phyloP scores from a whole-genome alignment of 352 stramenopile genomes.

The Thraustochytrium sp. region DNA sequence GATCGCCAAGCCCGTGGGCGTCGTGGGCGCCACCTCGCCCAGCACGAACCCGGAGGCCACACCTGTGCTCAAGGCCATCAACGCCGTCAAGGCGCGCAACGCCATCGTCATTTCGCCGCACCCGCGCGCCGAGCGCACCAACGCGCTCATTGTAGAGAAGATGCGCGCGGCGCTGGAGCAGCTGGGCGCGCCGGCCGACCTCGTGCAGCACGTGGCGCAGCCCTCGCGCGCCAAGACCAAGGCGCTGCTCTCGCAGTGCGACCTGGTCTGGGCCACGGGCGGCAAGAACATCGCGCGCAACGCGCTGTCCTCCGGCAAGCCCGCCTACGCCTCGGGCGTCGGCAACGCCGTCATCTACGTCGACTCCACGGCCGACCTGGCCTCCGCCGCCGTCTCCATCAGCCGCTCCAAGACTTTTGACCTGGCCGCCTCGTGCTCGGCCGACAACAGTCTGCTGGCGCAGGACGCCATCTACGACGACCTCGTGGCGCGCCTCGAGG shows the following conservation, averaged over 20 bases:
- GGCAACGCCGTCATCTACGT: conserved; percentile 26
- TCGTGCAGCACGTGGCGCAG: not conserved
- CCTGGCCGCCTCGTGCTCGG: not conserved
- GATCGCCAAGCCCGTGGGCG: conserved; percentile 32
- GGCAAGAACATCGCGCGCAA: conserved; percentile 30
- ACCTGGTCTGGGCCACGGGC: conserved; percentile 37
- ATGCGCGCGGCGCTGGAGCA: conserved; percentile 13
- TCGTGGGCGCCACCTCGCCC: conserved; percentile 7
- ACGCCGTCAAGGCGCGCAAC: conserved; percentile 15
- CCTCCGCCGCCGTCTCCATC: not conserved
- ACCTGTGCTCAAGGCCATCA: conserved; percentile 36
- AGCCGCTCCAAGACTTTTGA: conserved; percentile 30
- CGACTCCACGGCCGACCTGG: not conserved
- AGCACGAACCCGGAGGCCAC: conserved; percentile 36
- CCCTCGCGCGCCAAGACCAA: conserved; percentile 22
- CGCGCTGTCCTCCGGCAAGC: not conserved
- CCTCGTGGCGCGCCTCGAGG: not conserved
- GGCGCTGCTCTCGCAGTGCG: not conserved
- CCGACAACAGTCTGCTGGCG: conserved; percentile 7
- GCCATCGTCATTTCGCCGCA: conserved; percentile 35
- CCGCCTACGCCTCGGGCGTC: not conserved
- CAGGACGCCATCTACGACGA: not conserved
- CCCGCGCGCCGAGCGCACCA: not conserved
- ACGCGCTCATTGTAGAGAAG: conserved; percentile 10
- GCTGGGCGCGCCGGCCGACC: not conserved